Conservation (phyloP, 176 grass and related monocot genomes). For the Oryza rufipogon region DNA sequence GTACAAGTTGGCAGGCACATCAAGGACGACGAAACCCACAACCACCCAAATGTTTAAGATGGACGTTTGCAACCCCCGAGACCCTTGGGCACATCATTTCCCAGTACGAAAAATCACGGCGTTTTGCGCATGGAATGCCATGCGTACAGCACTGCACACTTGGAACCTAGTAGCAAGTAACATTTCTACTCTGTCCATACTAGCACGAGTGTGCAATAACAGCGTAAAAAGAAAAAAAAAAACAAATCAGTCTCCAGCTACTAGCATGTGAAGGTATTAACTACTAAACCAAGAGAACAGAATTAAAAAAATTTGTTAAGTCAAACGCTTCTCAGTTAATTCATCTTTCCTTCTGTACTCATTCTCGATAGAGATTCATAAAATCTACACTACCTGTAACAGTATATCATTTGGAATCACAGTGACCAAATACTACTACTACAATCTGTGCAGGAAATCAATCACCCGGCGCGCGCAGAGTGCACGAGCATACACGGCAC, state of each 20-base stretch:
- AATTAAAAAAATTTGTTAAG: background rate
- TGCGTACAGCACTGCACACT: background rate
- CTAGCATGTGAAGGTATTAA: background rate
- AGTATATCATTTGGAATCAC: background rate
- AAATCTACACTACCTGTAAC: background rate
- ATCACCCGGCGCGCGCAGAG: background rate
- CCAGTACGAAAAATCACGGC: background rate
- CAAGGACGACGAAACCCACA: background rate
- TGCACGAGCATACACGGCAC: background rate
- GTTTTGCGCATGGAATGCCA: background rate
- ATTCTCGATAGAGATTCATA: background rate
- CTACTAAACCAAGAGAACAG: background rate
- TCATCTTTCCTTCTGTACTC: background rate
- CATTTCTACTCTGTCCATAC: background rate
- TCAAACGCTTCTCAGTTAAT: background rate
- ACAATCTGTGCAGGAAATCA: background rate
- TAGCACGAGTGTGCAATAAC: background rate
- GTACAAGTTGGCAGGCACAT: background rate
- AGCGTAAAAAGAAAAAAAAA: background rate
- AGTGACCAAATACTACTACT: background rate
- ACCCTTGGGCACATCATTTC: background rate
- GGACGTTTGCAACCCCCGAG: background rate
- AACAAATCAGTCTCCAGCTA: background rate
- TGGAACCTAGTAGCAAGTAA: background rate
- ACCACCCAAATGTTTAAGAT: background rate